Conservation (phyloP, 257 asterid species). For the Solanum clarkiae region DNA sequence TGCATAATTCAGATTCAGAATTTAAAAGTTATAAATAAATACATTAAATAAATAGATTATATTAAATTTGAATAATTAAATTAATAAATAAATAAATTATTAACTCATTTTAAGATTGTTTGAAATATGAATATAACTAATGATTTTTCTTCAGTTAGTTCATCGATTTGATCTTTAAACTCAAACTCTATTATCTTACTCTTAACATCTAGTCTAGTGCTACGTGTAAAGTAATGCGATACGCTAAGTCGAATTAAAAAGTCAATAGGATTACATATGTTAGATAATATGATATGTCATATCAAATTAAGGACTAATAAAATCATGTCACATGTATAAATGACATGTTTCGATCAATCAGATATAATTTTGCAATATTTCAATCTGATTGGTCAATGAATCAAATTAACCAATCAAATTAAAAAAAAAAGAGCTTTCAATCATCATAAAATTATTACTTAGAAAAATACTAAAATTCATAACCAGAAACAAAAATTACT, state of each 20-base stretch:
- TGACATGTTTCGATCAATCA: background rate
- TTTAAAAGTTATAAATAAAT: background rate
- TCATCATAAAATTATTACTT: background rate
- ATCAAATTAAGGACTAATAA: background rate
- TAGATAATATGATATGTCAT: no score
- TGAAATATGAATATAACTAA: background rate
- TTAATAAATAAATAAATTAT: no score
- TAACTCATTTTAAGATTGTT: no score
- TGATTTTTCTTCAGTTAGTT: background rate
- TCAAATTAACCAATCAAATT: background rate
- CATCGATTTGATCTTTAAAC: background rate
- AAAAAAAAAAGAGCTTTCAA: no score
- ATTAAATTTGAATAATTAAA: no score
- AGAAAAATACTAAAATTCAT: background rate
- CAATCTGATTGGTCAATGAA: background rate
- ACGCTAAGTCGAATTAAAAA: background rate
- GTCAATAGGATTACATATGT: no score
- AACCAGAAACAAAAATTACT: background rate
- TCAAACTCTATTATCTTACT: background rate
- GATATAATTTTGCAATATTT: background rate
- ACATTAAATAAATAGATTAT: background rate
- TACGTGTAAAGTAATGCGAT: background rate
- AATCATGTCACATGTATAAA: rapidly evolving
- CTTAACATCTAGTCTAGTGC: background rate
- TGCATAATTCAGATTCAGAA: background rate